A percentile compares a stretch with the other conserved stretches of the same genome.
Evolutionary conservation across 805 yeast genomes (phyloP).

Genomic region (Wickerhamomyces silvicola): DNA sequence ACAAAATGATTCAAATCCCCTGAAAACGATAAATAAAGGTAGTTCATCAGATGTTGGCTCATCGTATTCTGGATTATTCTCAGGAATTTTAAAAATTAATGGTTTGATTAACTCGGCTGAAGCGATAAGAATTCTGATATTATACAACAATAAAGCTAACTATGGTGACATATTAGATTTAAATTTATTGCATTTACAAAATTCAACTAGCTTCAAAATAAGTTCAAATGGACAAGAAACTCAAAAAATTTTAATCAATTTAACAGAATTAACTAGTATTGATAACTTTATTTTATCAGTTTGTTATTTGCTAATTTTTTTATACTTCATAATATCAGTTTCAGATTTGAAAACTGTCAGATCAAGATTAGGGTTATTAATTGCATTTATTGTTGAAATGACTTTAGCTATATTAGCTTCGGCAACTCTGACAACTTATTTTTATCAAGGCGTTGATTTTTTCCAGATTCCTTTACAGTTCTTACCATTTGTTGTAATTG

Average conservation of each 20-base stretch:
- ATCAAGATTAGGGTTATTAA: slow-evolving; percentile 38
- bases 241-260: slow-evolving; percentile 3
- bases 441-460: slow-evolving; percentile 28
- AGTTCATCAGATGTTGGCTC: slow-evolving; percentile 19
- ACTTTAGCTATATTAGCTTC: slow-evolving; percentile 35
- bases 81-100: slow-evolving; percentile 35
- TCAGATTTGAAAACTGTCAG: slow-evolving; percentile 35
- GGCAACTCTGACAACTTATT: slow-evolving; percentile 33
- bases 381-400: slow-evolving; percentile 38
- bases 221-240: not conserved
- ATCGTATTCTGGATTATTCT: slow-evolving; percentile 24
- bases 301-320: slow-evolving; percentile 23
- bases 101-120: slow-evolving; percentile 37
- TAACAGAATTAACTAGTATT: slow-evolving; percentile 12
- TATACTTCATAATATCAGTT: slow-evolving; percentile 32
- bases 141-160: slow-evolving; percentile 17
- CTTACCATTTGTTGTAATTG: slow-evolving; percentile 34
- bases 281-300: slow-evolving; percentile 21
- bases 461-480: slow-evolving; percentile 34
- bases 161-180: slow-evolving; percentile 25
- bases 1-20: slow-evolving; percentile 26
- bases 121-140: slow-evolving; percentile 29
- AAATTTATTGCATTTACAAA: slow-evolving; percentile 21
- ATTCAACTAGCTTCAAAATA: not conserved
- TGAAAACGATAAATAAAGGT: slow-evolving; percentile 34